Conservation (phyloP, 2,329 filamentous ascomycete species). For the Reticulascus tulasneorum region DNA sequence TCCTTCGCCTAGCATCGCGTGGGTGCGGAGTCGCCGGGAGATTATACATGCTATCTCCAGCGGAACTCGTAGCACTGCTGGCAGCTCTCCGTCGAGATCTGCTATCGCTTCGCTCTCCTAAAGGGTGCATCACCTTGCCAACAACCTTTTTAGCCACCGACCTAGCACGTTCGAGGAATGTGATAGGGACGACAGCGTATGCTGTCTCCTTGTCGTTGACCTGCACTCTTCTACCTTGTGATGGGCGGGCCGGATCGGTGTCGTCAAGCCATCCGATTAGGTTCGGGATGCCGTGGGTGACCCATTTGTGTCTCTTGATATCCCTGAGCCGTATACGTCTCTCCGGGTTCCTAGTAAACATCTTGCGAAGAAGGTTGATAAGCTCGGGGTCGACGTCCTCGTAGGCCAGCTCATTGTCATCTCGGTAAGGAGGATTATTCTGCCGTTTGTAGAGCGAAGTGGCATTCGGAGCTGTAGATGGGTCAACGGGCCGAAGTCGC, state of each 20-base stretch:
- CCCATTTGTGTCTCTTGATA: slow-evolving; percentile 93
- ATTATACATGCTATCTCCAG: slow-evolving; percentile 47
- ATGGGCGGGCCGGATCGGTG: slow-evolving; percentile 77
- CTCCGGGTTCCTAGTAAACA: slow-evolving; percentile 85
- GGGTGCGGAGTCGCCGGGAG: slow-evolving; percentile 49
- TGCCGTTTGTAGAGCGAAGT: slow-evolving; percentile 53
- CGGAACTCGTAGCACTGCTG: slow-evolving; percentile 63
- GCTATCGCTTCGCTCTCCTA: slow-evolving; percentile 52
- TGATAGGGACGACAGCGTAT: slow-evolving; percentile 83
- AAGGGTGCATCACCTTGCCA: slow-evolving; percentile 59
- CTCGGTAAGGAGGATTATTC: slow-evolving; percentile 65
- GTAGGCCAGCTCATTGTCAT: slow-evolving; percentile 75
- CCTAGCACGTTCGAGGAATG: slow-evolving; percentile 77
- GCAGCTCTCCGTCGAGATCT: slow-evolving; percentile 50
- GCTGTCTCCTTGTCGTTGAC: slow-evolving; percentile 89
- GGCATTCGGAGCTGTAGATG: slow-evolving; percentile 51
- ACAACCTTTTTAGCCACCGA: slow-evolving; percentile 70
- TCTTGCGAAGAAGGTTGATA: slow-evolving; percentile 70
- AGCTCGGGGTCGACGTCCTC: slow-evolving; percentile 81
- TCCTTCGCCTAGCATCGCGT: slow-evolving; percentile 49
- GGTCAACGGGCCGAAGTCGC: slow-evolving; percentile 73
- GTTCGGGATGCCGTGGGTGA: slow-evolving; percentile 73
- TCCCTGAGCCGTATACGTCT: slow-evolving; percentile 86
- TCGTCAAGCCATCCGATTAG: slow-evolving; percentile 84
- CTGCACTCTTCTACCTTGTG: slow-evolving; percentile 80